phyloP scores from a whole-genome alignment of 192 early-diverging fungal genomes.

The Piromyces sp. region DNA sequence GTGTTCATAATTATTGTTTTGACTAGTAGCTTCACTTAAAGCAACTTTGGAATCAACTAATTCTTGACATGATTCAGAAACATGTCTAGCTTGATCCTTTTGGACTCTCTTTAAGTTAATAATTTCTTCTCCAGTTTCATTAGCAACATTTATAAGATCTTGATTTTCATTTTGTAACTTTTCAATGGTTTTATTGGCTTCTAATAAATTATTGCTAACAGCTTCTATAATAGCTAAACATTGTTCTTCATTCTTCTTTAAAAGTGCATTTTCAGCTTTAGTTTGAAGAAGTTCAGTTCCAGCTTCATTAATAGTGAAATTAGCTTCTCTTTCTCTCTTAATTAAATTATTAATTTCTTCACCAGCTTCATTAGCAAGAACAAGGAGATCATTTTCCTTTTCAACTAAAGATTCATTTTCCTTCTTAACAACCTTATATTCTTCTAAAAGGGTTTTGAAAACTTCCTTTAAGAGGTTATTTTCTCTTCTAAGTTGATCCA shows the following conservation, averaged over 20 bases:
- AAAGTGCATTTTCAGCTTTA: background rate
- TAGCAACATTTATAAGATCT: background rate
- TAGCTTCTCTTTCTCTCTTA: background rate
- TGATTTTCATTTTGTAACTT: background rate
- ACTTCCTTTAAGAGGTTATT: background rate
- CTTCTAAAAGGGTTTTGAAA: background rate
- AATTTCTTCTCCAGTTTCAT: background rate
- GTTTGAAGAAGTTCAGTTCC: background rate
- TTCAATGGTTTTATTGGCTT: background rate
- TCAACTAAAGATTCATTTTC: background rate
- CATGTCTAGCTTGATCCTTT: background rate
- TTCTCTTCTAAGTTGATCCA: background rate
- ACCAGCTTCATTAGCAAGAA: background rate
- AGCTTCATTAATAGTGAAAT: background rate
- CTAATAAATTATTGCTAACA: background rate
- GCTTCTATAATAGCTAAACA: background rate
- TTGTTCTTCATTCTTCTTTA: background rate
- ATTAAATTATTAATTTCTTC: background rate
- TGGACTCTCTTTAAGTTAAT: background rate
- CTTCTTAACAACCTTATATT: background rate
- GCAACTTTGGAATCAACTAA: background rate
- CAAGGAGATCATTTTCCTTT: background rate
- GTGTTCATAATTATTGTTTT: background rate
- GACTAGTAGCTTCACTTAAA: background rate
- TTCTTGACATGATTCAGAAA: background rate